Evolutionary conservation across 805 yeast genomes (phyloP), one percentile per base, ranked within the genome.

Genomic region (baker's yeast (Saccharomyces cerevisiae)): DNA sequence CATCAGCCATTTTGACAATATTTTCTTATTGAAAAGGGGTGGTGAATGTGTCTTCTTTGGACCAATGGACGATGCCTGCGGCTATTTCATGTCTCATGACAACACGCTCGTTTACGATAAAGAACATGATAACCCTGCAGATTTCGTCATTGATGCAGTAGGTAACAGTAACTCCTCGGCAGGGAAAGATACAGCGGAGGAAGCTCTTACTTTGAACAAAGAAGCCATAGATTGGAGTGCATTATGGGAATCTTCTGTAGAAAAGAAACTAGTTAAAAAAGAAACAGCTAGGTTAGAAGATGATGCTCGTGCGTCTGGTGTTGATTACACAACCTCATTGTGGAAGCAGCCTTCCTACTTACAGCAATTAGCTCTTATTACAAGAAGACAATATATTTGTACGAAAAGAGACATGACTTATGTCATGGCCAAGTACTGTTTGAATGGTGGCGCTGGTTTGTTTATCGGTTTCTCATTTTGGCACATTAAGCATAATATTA

Each of bases 391-490:
- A 26, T 65, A 62, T 49, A 64, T 67, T 10, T 78, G 74, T 59
- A 74, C 76, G 58, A 83, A 80, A 80, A 77, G 94, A 68, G 77
- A 83, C 57, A 85, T 84, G 5, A 65, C 72, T 28, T 85, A 86
- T 65, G 76, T 86, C 59, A 73, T 76, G 68, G 75, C 92, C 41
- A 87, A 86, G 71, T 60, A 81, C 26, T 70, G 74, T 58, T 70
- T 83, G 60, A 73, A 76, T 56, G 70, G 78, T 47, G 70, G 80
- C 26, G 76, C 83, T 48, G 82, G 89, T 50, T 62, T 87, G 13
- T 83, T 87, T 63, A 79, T 84, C 59, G 96, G 96, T 41, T 88
- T 89, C 67, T 76, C 85, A 0, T 88, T 84, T 72, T 84, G 80
- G 77, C 76, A 83, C 56, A 78, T 84, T 46, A 78, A 76, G 53